phyloP scores from a whole-genome alignment of 2,329 filamentous ascomycete species.

The Teratosphaeria pseudoeucalypti region DNA sequence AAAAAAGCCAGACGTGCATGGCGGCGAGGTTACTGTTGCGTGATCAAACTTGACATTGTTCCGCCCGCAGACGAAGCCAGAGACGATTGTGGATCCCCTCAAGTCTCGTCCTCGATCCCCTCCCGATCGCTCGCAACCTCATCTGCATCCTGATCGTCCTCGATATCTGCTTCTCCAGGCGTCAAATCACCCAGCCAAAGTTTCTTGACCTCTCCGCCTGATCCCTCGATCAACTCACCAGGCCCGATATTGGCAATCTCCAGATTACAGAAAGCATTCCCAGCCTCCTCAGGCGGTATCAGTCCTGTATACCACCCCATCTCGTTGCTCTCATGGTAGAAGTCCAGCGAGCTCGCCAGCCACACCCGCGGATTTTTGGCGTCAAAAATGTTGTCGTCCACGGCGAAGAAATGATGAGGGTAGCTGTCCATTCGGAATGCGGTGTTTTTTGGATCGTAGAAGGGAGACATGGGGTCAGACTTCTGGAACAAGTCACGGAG shows the following conservation, averaged over 20 bases:
- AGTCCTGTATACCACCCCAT: background rate
- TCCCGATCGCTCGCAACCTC: background rate
- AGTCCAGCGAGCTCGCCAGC: background rate
- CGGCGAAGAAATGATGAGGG: background rate
- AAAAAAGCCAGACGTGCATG: too few species aligned
- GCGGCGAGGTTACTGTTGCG: too few species aligned
- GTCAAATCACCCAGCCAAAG: background rate
- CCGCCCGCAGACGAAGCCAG: too few species aligned
- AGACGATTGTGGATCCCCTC: too few species aligned
- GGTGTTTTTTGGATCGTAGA: background rate
- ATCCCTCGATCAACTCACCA: background rate
- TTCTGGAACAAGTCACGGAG: background rate
- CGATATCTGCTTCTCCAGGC: background rate
- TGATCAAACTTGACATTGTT: too few species aligned
- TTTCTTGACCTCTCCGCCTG: background rate
- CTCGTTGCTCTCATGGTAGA: background rate
- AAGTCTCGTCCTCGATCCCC: background rate
- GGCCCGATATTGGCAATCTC: background rate
- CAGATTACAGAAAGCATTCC: background rate
- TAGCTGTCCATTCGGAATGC: background rate
- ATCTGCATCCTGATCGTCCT: background rate
- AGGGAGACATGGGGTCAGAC: background rate
- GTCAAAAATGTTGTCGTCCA: background rate
- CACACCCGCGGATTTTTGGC: background rate
- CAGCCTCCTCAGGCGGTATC: background rate